Percentiles rank a stretch among this genome's conserved stretches.
Conservation (phyloP, 192 early-diverging fungal genomes). For the Geosiphon pyriformis region DNA sequence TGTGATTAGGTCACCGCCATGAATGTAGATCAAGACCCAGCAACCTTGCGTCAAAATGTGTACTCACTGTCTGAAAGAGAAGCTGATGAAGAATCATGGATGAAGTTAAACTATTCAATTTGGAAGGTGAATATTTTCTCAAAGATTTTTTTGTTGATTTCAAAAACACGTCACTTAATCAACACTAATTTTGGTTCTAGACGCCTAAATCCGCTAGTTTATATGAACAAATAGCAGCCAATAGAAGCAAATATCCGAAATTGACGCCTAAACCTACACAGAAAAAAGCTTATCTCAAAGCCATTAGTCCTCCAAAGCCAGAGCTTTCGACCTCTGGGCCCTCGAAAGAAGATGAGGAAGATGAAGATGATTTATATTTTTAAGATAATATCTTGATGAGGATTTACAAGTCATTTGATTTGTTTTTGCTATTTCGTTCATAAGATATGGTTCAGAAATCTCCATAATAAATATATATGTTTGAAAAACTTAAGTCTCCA, state of each 20-base stretch:
- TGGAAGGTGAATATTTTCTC: conserved; percentile 42
- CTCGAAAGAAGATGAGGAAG: not conserved
- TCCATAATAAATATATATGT: too few species aligned
- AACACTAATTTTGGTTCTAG: not conserved
- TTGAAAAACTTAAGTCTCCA: too few species aligned
- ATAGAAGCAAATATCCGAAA: not conserved
- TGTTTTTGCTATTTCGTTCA: too few species aligned
- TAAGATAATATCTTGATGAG: too few species aligned
- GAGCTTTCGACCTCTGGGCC: not conserved
- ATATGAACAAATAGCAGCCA: not conserved
- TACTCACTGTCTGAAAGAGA: conserved; percentile 56
- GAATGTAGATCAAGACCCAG: conserved; percentile 57
- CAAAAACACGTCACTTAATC: not conserved
- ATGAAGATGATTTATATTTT: too few species aligned
- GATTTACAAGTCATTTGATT: too few species aligned
- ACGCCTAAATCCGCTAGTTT: not conserved
- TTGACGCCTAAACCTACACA: not conserved
- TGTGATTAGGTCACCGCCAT: conserved; percentile 49
- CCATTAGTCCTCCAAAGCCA: not conserved
- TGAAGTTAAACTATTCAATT: conserved; percentile 58
- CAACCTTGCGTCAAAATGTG: conserved; percentile 50
- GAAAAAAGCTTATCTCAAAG: not conserved
- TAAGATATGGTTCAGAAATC: too few species aligned
- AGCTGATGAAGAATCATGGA: conserved; percentile 71
- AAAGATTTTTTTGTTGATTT: not conserved